Percentiles rank a stretch among this genome's conserved stretches.
Evolutionary conservation across 1,139 yeast genomes (phyloP).

Genomic region (Yamadazyma dushanensis): DNA sequence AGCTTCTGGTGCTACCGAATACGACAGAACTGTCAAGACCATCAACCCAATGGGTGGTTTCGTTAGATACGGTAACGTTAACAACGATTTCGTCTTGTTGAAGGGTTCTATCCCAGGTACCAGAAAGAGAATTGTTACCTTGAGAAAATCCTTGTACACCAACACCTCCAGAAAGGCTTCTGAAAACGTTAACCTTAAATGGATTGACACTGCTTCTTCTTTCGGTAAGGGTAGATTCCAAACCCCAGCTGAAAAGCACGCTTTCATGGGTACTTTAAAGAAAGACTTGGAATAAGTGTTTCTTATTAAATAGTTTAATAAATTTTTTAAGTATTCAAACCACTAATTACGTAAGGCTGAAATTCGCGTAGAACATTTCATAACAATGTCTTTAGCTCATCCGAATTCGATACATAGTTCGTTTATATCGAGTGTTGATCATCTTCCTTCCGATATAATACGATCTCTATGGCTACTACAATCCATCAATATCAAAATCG

Average conservation of each 20-base stretch:
- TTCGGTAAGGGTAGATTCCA: slow-evolving; percentile 99
- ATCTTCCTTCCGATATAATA: slow-evolving; percentile 46
- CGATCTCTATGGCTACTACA: slow-evolving; percentile 50
- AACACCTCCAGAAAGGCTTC: slow-evolving; percentile 98
- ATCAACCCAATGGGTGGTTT: slow-evolving; percentile 99
- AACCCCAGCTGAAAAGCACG: slow-evolving; percentile 99
- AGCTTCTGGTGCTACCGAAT: slow-evolving; percentile 91
- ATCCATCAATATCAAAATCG: slow-evolving; percentile 33
- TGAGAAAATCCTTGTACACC: slow-evolving; percentile 97
- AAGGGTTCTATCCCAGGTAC: slow-evolving; percentile 99
- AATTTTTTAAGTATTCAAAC: too few species aligned
- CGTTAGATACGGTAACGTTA: slow-evolving; percentile 98
- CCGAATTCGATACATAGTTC: slow-evolving; percentile 35
- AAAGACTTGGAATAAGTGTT: slow-evolving; percentile 66
- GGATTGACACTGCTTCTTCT: slow-evolving; percentile 99
- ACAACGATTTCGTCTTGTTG: slow-evolving; percentile 94
- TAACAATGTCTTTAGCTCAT: slow-evolving; percentile 15
- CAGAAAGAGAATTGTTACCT: slow-evolving; percentile 98
- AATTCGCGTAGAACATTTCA: background rate
- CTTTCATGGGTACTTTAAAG: slow-evolving; percentile 99
- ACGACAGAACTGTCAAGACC: slow-evolving; percentile 99
- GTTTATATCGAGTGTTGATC: slow-evolving; percentile 47
- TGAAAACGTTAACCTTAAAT: slow-evolving; percentile 95
- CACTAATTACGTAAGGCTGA: too few species aligned
- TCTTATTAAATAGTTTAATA: background rate